Percentiles rank a stretch among this genome's conserved stretches.
These are phyloP conservation scores for Torulaspora franciscae DNA, from an alignment of 805 yeast species.

Conservation along the genomic window DNA sequence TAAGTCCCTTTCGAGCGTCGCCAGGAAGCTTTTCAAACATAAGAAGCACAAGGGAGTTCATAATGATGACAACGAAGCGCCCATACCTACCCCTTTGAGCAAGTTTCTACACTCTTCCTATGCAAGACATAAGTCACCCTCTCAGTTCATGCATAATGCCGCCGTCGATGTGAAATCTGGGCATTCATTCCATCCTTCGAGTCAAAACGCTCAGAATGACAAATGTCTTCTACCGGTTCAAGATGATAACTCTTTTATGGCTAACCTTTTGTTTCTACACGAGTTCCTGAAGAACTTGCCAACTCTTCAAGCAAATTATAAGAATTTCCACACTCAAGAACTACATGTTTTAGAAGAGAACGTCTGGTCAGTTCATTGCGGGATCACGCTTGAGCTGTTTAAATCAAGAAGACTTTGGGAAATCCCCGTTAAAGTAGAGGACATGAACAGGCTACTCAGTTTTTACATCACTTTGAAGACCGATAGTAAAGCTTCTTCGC, in stretches of 20 bases:
- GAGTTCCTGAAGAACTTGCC: slow-evolving; percentile 32
- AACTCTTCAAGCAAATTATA: slow-evolving; percentile 32
- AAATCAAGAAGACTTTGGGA: slow-evolving; percentile 32
- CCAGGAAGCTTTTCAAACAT: slow-evolving; percentile 27
- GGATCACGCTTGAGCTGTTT: slow-evolving; percentile 28
- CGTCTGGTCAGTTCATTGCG: slow-evolving; percentile 33
- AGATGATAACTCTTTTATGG: slow-evolving; percentile 14
- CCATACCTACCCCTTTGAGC: slow-evolving; percentile 27
- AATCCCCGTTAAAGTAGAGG: slow-evolving; percentile 32
- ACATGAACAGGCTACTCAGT: slow-evolving; percentile 24
- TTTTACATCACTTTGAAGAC: slow-evolving; percentile 30
- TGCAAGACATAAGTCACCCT: slow-evolving; percentile 31
- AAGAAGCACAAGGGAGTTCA: slow-evolving; percentile 19
- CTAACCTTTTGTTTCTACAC: slow-evolving; percentile 26
- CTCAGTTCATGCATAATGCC: slow-evolving; percentile 30
- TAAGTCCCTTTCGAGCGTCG: slow-evolving; percentile 21
- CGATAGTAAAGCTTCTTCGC: slow-evolving; percentile 25
- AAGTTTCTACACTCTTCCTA: slow-evolving; percentile 34
- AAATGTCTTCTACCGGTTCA: slow-evolving; percentile 12
- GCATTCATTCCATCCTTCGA: slow-evolving; percentile 26
- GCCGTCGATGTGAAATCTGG: slow-evolving; percentile 30
- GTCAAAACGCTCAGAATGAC: slow-evolving; percentile 19
- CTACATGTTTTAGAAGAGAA: slow-evolving; percentile 29
- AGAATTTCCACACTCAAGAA: slow-evolving; percentile 29
- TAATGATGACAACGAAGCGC: slow-evolving; percentile 24